Evolutionary conservation across 2,329 filamentous ascomycete species (phyloP).

Genomic region (Escovopsis weberi): DNA sequence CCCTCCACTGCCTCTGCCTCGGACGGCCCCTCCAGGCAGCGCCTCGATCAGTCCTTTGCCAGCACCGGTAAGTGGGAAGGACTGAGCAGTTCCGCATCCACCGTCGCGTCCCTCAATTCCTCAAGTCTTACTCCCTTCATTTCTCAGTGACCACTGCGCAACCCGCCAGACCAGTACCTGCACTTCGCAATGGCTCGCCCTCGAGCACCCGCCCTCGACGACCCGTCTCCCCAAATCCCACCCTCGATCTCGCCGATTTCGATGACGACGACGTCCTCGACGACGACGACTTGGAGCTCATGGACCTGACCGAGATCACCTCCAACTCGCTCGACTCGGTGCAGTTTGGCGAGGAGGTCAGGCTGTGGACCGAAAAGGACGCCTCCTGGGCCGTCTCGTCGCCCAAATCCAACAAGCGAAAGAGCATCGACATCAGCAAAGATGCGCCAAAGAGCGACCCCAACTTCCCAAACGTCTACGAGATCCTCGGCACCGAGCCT

Average conservation of each 20-base stretch:
- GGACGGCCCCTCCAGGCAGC: slow-evolving; percentile 9
- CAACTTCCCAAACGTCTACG: slow-evolving; percentile 40
- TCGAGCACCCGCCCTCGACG: slow-evolving; percentile 13
- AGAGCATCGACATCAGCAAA: slow-evolving; percentile 32
- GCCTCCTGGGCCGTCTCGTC: slow-evolving; percentile 23
- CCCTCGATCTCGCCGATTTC: slow-evolving; percentile 6
- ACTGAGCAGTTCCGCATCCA: too few relatives aligned
- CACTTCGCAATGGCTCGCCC: slow-evolving; percentile 8
- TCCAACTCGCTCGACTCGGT: slow-evolving; percentile 20
- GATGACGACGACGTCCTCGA: slow-evolving; percentile 22
- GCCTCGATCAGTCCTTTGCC: slow-evolving; percentile 3
- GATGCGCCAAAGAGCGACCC: slow-evolving; percentile 18
- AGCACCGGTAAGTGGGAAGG: slow-evolving; percentile 3
- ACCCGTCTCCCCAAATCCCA: not conserved
- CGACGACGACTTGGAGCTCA: slow-evolving; percentile 20
- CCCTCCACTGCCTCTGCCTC: slow-evolving; percentile 18
- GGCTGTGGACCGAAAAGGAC: slow-evolving; percentile 29
- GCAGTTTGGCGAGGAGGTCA: slow-evolving; percentile 22
- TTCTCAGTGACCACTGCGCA: slow-evolving; percentile 1
- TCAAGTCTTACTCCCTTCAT: too few relatives aligned
- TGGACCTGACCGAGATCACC: slow-evolving; percentile 26
- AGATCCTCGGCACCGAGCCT: slow-evolving; percentile 28
- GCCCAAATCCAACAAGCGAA: slow-evolving; percentile 34
- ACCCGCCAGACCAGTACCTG: slow-evolving; percentile 1
- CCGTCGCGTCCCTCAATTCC: too few relatives aligned